Evolutionary conservation across 805 yeast genomes (phyloP), one percentile per base, ranked within the genome.

Genomic region (Saturnispora halmiae): DNA sequence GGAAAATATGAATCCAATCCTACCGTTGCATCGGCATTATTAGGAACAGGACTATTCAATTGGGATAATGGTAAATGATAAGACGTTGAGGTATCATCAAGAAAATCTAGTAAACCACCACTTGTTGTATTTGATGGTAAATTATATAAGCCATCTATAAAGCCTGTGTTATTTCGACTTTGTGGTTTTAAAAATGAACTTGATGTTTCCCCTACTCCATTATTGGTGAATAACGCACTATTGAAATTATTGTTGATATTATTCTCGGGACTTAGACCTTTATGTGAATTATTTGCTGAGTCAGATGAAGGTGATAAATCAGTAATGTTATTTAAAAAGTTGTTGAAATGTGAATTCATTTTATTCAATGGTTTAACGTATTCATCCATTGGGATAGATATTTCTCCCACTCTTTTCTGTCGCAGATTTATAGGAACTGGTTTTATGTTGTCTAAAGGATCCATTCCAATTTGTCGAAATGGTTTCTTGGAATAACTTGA

Each of bases 301-400:
- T 34, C 21, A 2, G 47, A 14, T n/a, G 42, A 20, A 28, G 40
- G 41, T 1, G 49, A 37, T 18, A 41, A 31, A n/a, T 46, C 52
- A 10, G 47, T 40, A n/a, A 53, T 42, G 4, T 42, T 51, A 31
- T 40, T 52, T 27, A 61, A 31, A 13, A 61, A 50, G 25, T 53
- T 56, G 29, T 57, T 52, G 36, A 61, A 46, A 41, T 61, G 54
- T 9, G 47, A 51, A 39, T 58, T 60, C 65, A 61, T 61, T 20
- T 61, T 54, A 40, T 60, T 58, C 41, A 61, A 38, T 10, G 66
- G 66, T 24, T 59, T 61, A 14, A 61, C 58, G 40, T 58, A 62
- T 40, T 62, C 66, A 36, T 61, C 63, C 21, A 60, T 50, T 3
- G 65, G 61, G 4, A 60, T 43, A 2, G 55, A 38, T 4, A 60